Percentiles rank a stretch among this genome's conserved stretches.
Conservation (phyloP, 371 early-diverging fungal species). For the Gilbertella persicaria region DNA sequence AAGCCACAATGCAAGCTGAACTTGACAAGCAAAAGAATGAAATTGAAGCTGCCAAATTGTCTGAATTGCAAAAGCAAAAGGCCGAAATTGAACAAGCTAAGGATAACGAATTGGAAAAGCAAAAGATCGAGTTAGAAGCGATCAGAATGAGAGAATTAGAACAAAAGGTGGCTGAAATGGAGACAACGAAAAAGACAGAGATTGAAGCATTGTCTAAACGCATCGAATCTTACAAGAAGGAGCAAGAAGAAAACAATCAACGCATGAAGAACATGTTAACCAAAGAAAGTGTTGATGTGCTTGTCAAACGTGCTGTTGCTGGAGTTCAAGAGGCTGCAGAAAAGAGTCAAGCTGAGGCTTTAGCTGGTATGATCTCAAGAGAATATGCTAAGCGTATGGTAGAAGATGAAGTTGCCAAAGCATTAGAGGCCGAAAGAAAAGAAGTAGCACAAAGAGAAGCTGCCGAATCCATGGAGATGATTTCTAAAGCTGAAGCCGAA, state of each 20-base stretch:
- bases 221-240: conserved; percentile 20
- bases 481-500: conserved; percentile 27
- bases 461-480: conserved; percentile 20
- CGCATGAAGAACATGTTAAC: conserved; percentile 17
- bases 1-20: neutral
- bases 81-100: neutral
- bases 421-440: conserved; percentile 23
- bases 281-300: conserved; percentile 18
- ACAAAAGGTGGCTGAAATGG: neutral
- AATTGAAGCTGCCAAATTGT: neutral
- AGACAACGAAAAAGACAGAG: conserved; percentile 4
- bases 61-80: neutral
- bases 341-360: conserved; percentile 10
- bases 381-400: conserved; percentile 13
- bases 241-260: conserved; percentile 10
- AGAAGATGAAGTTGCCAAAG: conserved; percentile 16
- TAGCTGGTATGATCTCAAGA: conserved; percentile 20
- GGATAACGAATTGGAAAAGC: neutral
- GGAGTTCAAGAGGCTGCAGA: conserved; percentile 14
- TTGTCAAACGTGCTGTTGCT: conserved; percentile 19
- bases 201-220: conserved; percentile 2
- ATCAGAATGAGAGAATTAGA: conserved; percentile 1
- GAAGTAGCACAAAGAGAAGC: conserved; percentile 18
- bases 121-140: neutral
- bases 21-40: conserved; percentile 2